Conservation (phyloP, 345 rosid genomes). For the Nasturtium officinale region DNA sequence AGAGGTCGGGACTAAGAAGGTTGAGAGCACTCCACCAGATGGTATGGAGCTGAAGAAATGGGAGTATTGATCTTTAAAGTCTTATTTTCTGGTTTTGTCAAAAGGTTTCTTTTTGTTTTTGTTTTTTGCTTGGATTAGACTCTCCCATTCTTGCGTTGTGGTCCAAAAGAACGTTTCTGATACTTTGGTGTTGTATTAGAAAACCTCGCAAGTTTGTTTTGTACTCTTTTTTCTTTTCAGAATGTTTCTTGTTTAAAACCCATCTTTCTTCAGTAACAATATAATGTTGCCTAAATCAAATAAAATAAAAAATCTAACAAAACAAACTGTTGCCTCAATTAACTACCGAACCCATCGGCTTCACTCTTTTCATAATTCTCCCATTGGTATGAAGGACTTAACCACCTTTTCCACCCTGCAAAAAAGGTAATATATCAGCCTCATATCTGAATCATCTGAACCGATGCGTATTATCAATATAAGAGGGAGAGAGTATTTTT, state of each 20-base stretch:
- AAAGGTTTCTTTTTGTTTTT: neutral
- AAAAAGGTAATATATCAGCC: neutral
- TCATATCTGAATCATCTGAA: neutral
- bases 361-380: neutral
- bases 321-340: neutral
- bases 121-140: slow-evolving; percentile 14
- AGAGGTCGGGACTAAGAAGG: slow-evolving; percentile 75
- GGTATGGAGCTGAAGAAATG: slow-evolving; percentile 88
- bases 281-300: neutral
- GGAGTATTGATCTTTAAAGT: slow-evolving; percentile 46
- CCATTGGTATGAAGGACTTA: neutral
- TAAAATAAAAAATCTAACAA: neutral
- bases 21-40: slow-evolving; percentile 77
- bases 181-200: neutral
- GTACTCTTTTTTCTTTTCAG: neutral
- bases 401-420: slow-evolving; percentile 22
- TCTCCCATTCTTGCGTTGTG: neutral
- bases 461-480: neutral
- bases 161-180: slow-evolving; percentile 7
- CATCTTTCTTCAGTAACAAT: neutral
- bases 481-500: neutral
- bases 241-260: neutral
- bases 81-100: neutral
- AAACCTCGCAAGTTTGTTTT: slow-evolving; percentile 6
- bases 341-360: slow-evolving; percentile 15